phyloP scores from a whole-genome alignment of 1,284 basidiomycete species.

The Thecaphora thlaspeos region DNA sequence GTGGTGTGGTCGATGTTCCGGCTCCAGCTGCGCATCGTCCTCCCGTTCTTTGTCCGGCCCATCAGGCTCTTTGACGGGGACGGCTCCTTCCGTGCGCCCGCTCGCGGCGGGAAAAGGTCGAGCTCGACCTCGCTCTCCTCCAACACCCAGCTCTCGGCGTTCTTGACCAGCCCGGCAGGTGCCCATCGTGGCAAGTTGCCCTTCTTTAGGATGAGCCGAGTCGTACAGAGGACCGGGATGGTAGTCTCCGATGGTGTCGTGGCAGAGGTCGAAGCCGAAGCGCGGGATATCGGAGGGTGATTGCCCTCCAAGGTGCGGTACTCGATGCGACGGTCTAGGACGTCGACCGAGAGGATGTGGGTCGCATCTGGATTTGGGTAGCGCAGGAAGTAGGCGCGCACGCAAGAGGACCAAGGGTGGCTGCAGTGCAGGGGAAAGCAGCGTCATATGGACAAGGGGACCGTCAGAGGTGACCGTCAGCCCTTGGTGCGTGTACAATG shows the following conservation, averaged over 20 bases:
- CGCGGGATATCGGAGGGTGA: slow-evolving; percentile 6
- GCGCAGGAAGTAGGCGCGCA: slow-evolving; percentile 79
- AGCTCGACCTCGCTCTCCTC: slow-evolving; percentile 56
- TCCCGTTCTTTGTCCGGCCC: slow-evolving; percentile 25
- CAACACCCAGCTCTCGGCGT: slow-evolving; percentile 55
- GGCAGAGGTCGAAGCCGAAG: slow-evolving; percentile 11
- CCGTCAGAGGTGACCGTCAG: no score
- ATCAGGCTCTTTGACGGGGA: slow-evolving; percentile 6
- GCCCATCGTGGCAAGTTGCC: slow-evolving; percentile 89
- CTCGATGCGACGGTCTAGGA: slow-evolving; percentile 69
- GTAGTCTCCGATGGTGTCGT: slow-evolving; percentile 57
- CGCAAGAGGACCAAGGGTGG: slow-evolving; percentile 43
- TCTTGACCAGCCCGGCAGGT: slow-evolving; percentile 70
- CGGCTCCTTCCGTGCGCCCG: not conserved
- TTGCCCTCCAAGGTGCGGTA: slow-evolving; percentile 28
- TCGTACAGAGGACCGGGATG: slow-evolving; percentile 75
- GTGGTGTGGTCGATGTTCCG: slow-evolving; percentile 54
- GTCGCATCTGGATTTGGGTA: slow-evolving; percentile 95
- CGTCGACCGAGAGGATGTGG: slow-evolving; percentile 92
- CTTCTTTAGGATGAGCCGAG: slow-evolving; percentile 85
- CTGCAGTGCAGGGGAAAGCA: no score
- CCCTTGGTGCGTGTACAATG: no score
- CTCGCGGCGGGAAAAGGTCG: slow-evolving; percentile 28
- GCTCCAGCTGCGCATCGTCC: slow-evolving; percentile 54
- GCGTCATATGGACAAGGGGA: no score